A percentile compares a stretch with the other conserved stretches of the same genome.
Conservation (phyloP, 1,284 basidiomycete genomes). For the Apiotrichum domesticum region DNA sequence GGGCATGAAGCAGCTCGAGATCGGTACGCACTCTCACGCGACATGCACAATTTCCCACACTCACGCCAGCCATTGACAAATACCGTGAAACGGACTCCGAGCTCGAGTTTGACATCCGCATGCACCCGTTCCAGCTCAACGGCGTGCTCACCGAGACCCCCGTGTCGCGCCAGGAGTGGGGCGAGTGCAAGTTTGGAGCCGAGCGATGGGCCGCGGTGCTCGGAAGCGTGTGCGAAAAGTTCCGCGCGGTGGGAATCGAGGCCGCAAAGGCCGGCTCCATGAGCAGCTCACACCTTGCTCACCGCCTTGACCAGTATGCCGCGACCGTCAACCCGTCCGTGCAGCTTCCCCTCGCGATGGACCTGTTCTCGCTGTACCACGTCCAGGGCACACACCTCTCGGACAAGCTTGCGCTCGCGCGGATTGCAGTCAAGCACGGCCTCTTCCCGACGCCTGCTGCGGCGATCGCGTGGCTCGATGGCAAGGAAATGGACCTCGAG, state of each 20-base stretch:
- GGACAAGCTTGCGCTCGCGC: conserved; percentile 35
- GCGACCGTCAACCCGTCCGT: conserved; percentile 34
- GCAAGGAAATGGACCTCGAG: conserved; percentile 33
- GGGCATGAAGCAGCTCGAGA: conserved; percentile 34
- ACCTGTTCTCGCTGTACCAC: conserved; percentile 44
- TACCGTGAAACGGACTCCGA: conserved; percentile 21
- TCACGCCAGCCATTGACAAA: conserved; percentile 19
- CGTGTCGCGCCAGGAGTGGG: conserved; percentile 26
- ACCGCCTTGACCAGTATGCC: conserved; percentile 40
- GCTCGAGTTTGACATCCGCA: conserved; percentile 29
- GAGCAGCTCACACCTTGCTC: conserved; percentile 42
- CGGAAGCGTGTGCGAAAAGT: conserved; percentile 31
- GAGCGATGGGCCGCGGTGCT: conserved; percentile 35
- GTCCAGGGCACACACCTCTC: conserved; percentile 42
- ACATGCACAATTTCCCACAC: background rate
- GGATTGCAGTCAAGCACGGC: conserved; percentile 38
- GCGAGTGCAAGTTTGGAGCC: conserved; percentile 40
- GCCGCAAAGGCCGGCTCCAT: conserved; percentile 38
- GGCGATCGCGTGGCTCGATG: conserved; percentile 32
- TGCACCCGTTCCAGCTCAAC: conserved; percentile 45
- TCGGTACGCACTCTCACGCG: conserved; percentile 13
- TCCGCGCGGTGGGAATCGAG: conserved; percentile 41
- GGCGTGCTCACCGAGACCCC: conserved; percentile 28
- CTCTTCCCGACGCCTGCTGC: conserved; percentile 36
- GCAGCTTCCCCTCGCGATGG: conserved; percentile 38